Evolutionary conservation across 495 filamentous ascomycete genomes (phyloP).

Genomic region (Talaromyces wortmannii): DNA sequence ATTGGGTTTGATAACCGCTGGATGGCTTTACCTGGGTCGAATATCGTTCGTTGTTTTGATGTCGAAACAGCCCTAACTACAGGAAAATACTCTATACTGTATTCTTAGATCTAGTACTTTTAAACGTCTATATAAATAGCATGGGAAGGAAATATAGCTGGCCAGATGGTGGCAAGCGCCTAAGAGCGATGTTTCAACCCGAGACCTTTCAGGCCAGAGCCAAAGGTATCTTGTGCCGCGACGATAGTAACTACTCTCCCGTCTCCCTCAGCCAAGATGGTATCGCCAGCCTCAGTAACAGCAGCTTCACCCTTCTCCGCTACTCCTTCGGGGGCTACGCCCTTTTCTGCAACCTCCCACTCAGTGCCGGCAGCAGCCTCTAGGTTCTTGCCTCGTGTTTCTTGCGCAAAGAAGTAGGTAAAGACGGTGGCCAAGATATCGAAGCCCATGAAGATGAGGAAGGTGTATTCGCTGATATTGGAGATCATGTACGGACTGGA

Average conservation of each 20-base stretch:
- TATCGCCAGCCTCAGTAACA: not conserved
- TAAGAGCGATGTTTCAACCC: not conserved
- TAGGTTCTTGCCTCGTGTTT: slow-evolving; percentile 19
- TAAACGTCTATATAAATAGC: too few species aligned
- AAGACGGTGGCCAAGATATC: slow-evolving; percentile 13
- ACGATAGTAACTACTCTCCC: not conserved
- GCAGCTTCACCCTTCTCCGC: not conserved
- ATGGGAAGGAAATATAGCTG: too few species aligned
- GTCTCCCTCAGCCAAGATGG: not conserved
- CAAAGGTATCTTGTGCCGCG: not conserved
- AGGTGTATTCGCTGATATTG: slow-evolving; percentile 17
- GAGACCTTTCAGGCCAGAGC: not conserved
- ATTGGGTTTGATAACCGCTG: too few species aligned
- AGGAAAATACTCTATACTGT: too few species aligned
- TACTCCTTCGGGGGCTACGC: not conserved
- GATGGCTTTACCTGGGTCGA: too few species aligned
- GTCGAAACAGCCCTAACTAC: too few species aligned
- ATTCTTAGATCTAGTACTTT: too few species aligned
- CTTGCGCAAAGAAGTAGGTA: slow-evolving; percentile 19
- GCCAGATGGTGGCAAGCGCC: not conserved
- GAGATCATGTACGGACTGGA: slow-evolving; percentile 20
- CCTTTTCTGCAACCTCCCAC: slow-evolving; percentile 14
- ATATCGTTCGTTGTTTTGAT: too few species aligned
- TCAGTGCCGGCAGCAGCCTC: slow-evolving; percentile 18
- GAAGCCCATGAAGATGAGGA: slow-evolving; percentile 21